Base-by-base conservation (phyloP, 495 filamentous ascomycete genomes). In the Penicillium canariense region DNA sequence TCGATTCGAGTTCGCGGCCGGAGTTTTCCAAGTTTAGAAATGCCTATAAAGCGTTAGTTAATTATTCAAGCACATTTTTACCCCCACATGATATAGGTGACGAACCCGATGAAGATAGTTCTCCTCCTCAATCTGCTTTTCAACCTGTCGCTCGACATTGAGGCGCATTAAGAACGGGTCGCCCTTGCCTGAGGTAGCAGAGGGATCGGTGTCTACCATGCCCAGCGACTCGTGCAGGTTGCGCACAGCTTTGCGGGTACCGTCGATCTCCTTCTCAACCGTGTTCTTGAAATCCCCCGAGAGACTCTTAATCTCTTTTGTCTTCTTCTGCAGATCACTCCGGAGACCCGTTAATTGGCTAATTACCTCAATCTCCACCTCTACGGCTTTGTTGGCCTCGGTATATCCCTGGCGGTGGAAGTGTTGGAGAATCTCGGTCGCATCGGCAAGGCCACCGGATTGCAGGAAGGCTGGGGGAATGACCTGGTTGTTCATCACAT, bases 21-120 rank as follows among this genome's bases (percentile, higher is more conserved):
- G 95, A 97, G 64, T 83, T 87, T 76, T 98, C 95, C 23, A 98
- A 77, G 66, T 98, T 98, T 53, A 96, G 75, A 66, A 92, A 97
- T 15, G 94, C 94, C 91, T 96, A 55, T 18, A 18, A 43, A 47
- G 26, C 23, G 32, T 61, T 55, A 69, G 56, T 75, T 40, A 5
- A 28, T 46, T 2, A 2, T 30, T 14, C 43, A 46, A 26, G 15
- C 17, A 14, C 25, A 28, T 23, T 12, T 17, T 9, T 4, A 27
- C n/a, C 12, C 14, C 0, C 7, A 1, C 15, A 75, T 62, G 42
- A 31, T 36, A 27, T 6, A n/a, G 36, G 36, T 15, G 7, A 64
- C 76, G 65, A 78, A 95, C 92, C 75, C 91, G 81, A 65, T 97
- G 94, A 35, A 97, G 66, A 62, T 97, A 97, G 61, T 97, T 98